Percentiles rank a stretch among this genome's conserved stretches.
phyloP scores from a whole-genome alignment of 2,329 filamentous ascomycete species.

The Fusarium xylarioides region DNA sequence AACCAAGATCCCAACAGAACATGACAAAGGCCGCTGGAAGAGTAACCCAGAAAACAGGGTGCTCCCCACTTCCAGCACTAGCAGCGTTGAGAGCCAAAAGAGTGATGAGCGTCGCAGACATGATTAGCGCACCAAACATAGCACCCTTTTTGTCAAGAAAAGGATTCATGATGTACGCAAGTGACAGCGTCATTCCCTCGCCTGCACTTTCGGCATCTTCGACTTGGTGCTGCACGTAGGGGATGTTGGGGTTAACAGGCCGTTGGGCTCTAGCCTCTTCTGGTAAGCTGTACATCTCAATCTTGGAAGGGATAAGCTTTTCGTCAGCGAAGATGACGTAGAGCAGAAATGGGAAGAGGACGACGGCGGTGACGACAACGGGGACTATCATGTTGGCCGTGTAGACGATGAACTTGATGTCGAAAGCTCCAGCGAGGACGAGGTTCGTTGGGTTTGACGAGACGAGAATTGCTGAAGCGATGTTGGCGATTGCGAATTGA shows the following conservation, averaged over 20 bases:
- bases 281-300: slow-evolving; percentile 74
- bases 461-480: slow-evolving; percentile 78
- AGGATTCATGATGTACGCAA: slow-evolving; percentile 80
- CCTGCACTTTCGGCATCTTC: slow-evolving; percentile 61
- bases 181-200: slow-evolving; percentile 63
- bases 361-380: slow-evolving; percentile 71
- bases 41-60: slow-evolving; percentile 74
- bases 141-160: slow-evolving; percentile 75
- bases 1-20: slow-evolving; percentile 72
- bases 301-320: slow-evolving; percentile 69
- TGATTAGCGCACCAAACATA: slow-evolving; percentile 69
- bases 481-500: slow-evolving; percentile 77
- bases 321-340: slow-evolving; percentile 75
- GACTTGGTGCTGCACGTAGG: slow-evolving; percentile 64
- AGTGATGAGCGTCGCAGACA: slow-evolving; percentile 73
- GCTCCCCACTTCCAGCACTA: slow-evolving; percentile 57
- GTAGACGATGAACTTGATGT: slow-evolving; percentile 76
- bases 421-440: slow-evolving; percentile 76
- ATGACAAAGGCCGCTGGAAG: slow-evolving; percentile 74
- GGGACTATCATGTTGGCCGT: slow-evolving; percentile 83
- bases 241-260: slow-evolving; percentile 78
- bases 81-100: slow-evolving; percentile 73
- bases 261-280: slow-evolving; percentile 61
- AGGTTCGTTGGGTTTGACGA: slow-evolving; percentile 83
- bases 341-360: slow-evolving; percentile 75